Evolutionary conservation across 192 early-diverging fungal species (phyloP).

Genomic region (Backusella parvicylindrica): DNA sequence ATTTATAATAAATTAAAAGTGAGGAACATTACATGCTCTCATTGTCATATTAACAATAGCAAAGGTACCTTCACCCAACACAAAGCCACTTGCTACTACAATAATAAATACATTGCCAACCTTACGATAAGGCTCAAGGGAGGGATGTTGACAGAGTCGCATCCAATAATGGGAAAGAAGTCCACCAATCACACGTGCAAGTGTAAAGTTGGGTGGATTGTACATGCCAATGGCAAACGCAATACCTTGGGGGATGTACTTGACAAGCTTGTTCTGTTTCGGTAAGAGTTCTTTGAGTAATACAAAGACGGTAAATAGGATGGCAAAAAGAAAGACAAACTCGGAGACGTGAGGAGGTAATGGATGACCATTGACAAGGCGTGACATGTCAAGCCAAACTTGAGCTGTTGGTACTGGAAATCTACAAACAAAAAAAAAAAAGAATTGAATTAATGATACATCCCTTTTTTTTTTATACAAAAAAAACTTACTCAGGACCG

Average conservation of each 20-base stretch:
- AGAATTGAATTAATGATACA: no score
- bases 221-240: conserved; percentile 83
- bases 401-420: conserved; percentile 72
- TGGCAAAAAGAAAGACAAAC: conserved; percentile 54
- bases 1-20: conserved; percentile 19
- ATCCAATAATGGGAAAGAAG: conserved; percentile 46
- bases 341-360: conserved; percentile 61
- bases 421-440: neutral
- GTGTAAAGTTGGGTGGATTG: conserved; percentile 72
- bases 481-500: conserved; percentile 37
- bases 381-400: conserved; percentile 77
- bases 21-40: conserved; percentile 36
- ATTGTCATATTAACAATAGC: conserved; percentile 58
- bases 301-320: conserved; percentile 42
- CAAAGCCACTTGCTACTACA: conserved; percentile 73
- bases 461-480: no score
- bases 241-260: conserved; percentile 64
- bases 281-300: conserved; percentile 18
- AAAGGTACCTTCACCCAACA: conserved; percentile 69
- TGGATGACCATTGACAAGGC: conserved; percentile 70
- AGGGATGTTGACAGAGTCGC: conserved; percentile 31
- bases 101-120: conserved; percentile 60
- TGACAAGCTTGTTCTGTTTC: conserved; percentile 34
- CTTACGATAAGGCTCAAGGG: conserved; percentile 1
- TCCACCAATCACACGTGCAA: conserved; percentile 66